phyloP scores from a whole-genome alignment of 768 basidiomycete species.

The Lactarius akahatsu region DNA sequence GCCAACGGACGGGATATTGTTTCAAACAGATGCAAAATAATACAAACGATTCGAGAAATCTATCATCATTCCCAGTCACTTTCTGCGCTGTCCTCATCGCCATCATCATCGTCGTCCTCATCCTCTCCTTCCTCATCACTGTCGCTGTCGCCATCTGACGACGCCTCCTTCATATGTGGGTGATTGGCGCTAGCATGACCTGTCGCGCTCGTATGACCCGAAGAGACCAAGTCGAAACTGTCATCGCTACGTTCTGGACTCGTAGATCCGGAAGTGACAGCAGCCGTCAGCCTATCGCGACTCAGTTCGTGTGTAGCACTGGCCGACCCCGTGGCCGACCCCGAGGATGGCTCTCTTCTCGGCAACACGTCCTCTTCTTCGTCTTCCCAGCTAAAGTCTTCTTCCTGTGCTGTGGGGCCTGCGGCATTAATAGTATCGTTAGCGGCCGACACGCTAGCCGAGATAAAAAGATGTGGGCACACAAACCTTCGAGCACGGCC shows the following conservation, averaged over 20 bases:
- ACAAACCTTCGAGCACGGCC: conserved; percentile 67
- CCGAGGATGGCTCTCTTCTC: not conserved
- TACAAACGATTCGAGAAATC: not conserved
- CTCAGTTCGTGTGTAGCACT: not conserved
- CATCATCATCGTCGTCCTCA: conserved; percentile 18
- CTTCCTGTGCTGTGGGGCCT: conserved; percentile 71
- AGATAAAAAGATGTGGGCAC: not conserved
- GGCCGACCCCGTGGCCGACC: not conserved
- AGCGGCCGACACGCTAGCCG: conserved; percentile 4
- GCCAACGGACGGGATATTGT: conserved; percentile 1
- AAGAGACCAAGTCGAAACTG: conserved; percentile 41
- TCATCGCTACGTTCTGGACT: conserved; percentile 38
- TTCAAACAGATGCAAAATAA: conserved; percentile 2
- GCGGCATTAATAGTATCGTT: conserved; percentile 3
- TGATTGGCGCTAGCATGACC: conserved; percentile 10
- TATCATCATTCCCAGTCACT: conserved; percentile 34
- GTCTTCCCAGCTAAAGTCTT: conserved; percentile 92
- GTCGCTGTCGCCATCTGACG: conserved; percentile 24
- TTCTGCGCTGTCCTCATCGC: conserved; percentile 27
- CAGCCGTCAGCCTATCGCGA: conserved; percentile 18
- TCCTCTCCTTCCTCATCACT: conserved; percentile 11
- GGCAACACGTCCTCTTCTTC: conserved; percentile 66
- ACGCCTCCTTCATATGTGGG: not conserved
- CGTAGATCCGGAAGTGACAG: conserved; percentile 28
- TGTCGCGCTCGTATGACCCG: conserved; percentile 33